Conservation (phyloP, 140 eudicot genomes). For the Erigeron philadelphicus region DNA sequence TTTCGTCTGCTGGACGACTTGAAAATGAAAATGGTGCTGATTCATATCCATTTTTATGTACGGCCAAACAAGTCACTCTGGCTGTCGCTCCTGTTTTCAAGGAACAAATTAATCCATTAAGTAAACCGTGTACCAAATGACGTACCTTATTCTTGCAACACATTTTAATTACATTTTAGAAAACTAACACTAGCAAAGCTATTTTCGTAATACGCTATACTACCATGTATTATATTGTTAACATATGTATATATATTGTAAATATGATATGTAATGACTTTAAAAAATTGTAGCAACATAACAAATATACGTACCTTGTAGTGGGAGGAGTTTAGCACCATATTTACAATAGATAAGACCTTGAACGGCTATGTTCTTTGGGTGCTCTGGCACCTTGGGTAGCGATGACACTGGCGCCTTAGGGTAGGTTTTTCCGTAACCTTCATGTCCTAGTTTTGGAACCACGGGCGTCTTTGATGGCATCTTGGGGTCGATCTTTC, state of each 20-base stretch:
- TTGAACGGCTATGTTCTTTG: conserved; percentile 37
- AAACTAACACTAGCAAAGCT: too few relatives aligned
- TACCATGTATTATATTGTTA: not conserved
- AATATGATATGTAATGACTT: not conserved
- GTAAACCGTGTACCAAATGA: too few relatives aligned
- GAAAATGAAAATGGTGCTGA: conserved; percentile 52
- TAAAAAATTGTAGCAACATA: not conserved
- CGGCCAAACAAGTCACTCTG: conserved; percentile 46
- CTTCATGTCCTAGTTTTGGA: too few relatives aligned
- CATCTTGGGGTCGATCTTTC: too few relatives aligned
- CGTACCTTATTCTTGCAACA: too few relatives aligned
- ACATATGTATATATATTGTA: not conserved
- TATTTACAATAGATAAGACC: conserved; percentile 54
- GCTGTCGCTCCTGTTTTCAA: conserved; percentile 38
- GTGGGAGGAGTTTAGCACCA: conserved; percentile 42
- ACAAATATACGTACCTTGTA: conserved; percentile 33
- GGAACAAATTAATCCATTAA: not conserved
- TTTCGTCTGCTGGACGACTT: conserved; percentile 42
- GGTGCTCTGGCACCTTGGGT: conserved; percentile 32
- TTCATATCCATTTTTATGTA: conserved; percentile 50
- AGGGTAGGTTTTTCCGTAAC: too few relatives aligned
- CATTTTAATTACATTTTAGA: too few relatives aligned
- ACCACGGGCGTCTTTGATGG: too few relatives aligned
- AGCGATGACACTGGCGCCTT: conserved; percentile 1
- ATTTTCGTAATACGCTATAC: too few relatives aligned